Evolutionary conservation across 1,284 basidiomycete species (phyloP).

Genomic region (Irpex lacteus): DNA sequence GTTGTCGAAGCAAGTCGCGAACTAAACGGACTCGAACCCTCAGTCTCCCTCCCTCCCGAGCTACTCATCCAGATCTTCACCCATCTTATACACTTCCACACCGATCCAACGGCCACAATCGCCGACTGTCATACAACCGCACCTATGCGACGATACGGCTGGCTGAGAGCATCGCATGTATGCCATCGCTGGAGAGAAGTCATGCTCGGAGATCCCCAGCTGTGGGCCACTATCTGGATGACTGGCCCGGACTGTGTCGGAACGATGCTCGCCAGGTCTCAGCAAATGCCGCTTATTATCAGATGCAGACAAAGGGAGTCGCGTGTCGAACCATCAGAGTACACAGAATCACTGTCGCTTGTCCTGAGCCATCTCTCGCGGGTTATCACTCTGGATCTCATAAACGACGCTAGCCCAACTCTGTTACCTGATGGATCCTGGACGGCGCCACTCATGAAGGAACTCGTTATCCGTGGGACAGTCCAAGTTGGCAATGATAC

Average conservation of each 20-base stretch:
- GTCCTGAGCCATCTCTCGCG: background rate
- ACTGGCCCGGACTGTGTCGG: too few relatives aligned
- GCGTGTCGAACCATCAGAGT: background rate
- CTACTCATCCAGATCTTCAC: too few relatives aligned
- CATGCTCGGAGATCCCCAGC: slow-evolving; percentile 2
- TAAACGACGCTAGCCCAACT: background rate
- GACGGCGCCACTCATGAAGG: background rate
- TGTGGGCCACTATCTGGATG: slow-evolving; percentile 8
- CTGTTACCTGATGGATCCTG: background rate
- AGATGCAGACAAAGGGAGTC: background rate
- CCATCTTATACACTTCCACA: too few relatives aligned
- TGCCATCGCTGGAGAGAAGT: slow-evolving; percentile 13
- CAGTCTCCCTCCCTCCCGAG: too few relatives aligned
- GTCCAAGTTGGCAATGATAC: too few relatives aligned
- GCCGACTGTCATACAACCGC: too few relatives aligned
- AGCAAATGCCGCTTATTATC: background rate
- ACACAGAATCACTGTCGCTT: background rate
- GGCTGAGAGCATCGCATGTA: slow-evolving; percentile 11
- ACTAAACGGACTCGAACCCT: too few relatives aligned
- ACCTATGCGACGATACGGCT: background rate
- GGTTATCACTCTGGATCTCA: background rate
- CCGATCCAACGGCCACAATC: too few relatives aligned
- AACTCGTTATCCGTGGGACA: background rate
- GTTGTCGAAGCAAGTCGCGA: too few relatives aligned
- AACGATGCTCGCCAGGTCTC: background rate